Percentiles rank a stretch among this genome's conserved stretches.
phyloP scores from a whole-genome alignment of 2,329 filamentous ascomycete species.

The Colletotrichum orbiculare region DNA sequence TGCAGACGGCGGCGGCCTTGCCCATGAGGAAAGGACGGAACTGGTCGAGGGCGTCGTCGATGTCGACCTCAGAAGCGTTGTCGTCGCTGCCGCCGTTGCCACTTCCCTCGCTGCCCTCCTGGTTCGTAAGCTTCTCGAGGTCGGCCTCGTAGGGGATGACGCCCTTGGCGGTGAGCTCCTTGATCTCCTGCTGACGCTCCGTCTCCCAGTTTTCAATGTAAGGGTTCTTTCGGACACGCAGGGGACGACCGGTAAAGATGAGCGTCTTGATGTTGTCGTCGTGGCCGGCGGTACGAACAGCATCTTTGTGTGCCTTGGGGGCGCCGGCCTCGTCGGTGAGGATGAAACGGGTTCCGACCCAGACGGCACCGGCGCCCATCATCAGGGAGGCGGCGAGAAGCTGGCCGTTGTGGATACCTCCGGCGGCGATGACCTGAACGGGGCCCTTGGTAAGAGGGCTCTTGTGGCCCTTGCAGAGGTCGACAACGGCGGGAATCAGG shows the following conservation, averaged over 20 bases:
- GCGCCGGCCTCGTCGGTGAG: constrained; percentile 94
- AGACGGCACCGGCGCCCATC: constrained; percentile 91
- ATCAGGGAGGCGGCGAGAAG: constrained; percentile 90
- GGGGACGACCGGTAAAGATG: constrained; percentile 96
- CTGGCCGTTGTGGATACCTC: constrained; percentile 93
- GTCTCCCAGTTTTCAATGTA: constrained; percentile 98
- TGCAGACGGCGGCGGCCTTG: constrained; percentile 93
- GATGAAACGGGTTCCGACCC: constrained; percentile 97
- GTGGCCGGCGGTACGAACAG: constrained; percentile 89
- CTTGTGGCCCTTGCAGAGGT: constrained; percentile 82
- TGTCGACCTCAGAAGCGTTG: constrained; percentile 73
- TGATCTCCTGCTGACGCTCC: constrained; percentile 90
- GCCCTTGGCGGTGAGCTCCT: constrained; percentile 88
- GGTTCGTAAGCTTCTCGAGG: constrained; percentile 79
- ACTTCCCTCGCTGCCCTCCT: constrained; percentile 71
- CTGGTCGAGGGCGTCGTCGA: constrained; percentile 91
- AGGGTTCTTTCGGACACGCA: constrained; percentile 91
- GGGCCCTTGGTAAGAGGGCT: constrained; percentile 87
- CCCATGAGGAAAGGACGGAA: constrained; percentile 95
- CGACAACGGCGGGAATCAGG: constrained; percentile 91
- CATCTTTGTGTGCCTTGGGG: constrained; percentile 93
- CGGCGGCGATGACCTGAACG: constrained; percentile 92
- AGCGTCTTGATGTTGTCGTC: constrained; percentile 97
- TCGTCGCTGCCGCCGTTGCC: constrained; percentile 72
- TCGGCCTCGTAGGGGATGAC: constrained; percentile 94